Percentiles rank a stretch among this genome's conserved stretches.
Conservation (phyloP, 192 early-diverging fungal genomes). For the Backusella parvicylindrica region DNA sequence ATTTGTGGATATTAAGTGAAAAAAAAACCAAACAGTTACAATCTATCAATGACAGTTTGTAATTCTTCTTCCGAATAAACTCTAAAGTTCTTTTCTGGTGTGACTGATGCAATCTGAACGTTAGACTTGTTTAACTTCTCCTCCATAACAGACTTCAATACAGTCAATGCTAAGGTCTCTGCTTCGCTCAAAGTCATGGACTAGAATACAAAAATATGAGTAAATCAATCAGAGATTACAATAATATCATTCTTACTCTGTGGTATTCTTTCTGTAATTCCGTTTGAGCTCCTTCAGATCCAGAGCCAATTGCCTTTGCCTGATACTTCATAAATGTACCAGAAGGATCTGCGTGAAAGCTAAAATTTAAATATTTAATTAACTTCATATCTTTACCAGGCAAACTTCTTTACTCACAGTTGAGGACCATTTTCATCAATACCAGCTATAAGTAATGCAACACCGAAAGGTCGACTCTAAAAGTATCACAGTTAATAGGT, state of each 20-base stretch:
- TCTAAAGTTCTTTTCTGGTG: slow-evolving; percentile 70
- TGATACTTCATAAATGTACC: slow-evolving; percentile 95
- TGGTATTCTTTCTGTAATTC: slow-evolving; percentile 98
- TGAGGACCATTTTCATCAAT: slow-evolving; percentile 96
- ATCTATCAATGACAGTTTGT: slow-evolving; percentile 68
- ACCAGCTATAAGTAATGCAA: slow-evolving; percentile 97
- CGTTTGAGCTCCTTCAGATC: slow-evolving; percentile 97
- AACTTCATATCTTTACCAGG: not conserved
- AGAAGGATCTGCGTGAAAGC: slow-evolving; percentile 95
- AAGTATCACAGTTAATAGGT: not conserved
- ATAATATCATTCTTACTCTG: slow-evolving; percentile 46
- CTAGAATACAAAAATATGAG: slow-evolving; percentile 26
- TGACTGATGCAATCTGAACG: slow-evolving; percentile 92
- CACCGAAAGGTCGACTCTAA: slow-evolving; percentile 96
- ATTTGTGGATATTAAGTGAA: not conserved
- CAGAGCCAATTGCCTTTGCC: slow-evolving; percentile 98
- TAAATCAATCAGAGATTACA: not conserved
- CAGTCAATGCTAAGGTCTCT: slow-evolving; percentile 86
- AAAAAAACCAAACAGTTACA: slow-evolving; percentile 38
- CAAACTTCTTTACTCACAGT: slow-evolving; percentile 59
- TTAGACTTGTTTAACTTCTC: slow-evolving; percentile 97
- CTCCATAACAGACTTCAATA: slow-evolving; percentile 99
- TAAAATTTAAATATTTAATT: slow-evolving; percentile 19
- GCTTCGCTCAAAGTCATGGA: slow-evolving; percentile 86
- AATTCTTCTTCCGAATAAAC: slow-evolving; percentile 82